A percentile compares a stretch with the other conserved stretches of the same genome.
These are phyloP conservation scores for Gypsophila paniculata DNA, from an alignment of 179 eudicot genomes.

Conservation along the genomic window DNA sequence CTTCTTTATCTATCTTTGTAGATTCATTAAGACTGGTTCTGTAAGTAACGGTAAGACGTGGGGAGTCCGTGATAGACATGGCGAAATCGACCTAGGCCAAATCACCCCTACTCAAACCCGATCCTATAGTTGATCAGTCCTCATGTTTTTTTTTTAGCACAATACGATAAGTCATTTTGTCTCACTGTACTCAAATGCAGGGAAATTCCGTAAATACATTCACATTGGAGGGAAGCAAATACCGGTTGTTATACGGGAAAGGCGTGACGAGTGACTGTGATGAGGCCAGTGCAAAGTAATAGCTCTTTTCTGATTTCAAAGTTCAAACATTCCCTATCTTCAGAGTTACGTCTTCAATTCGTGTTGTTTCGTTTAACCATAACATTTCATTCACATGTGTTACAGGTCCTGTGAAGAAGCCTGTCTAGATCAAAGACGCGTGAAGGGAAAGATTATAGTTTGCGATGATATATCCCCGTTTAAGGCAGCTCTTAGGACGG, in stretches of 20 bases:
- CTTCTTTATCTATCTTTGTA: neutral
- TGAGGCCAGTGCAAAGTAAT: slow-evolving; percentile 19
- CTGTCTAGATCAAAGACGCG: slow-evolving; percentile 25
- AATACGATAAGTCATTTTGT: neutral
- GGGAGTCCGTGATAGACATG: too few relatives aligned
- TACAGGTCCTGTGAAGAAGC: slow-evolving; percentile 2
- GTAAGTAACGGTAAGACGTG: too few relatives aligned
- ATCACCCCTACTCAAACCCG: too few relatives aligned
- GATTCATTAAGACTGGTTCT: too few relatives aligned
- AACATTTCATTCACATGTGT: neutral
- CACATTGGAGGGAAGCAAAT: slow-evolving; percentile 11
- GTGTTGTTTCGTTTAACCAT: too few relatives aligned
- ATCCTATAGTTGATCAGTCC: too few relatives aligned
- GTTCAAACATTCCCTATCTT: too few relatives aligned
- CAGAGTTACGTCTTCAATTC: too few relatives aligned
- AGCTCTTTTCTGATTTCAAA: neutral
- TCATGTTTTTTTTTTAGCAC: too few relatives aligned
- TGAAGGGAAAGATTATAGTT: slow-evolving; percentile 32
- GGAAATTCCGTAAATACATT: slow-evolving; percentile 23
- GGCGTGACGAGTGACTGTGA: slow-evolving; percentile 4
- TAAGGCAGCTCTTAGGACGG: neutral
- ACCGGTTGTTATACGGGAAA: slow-evolving; percentile 22
- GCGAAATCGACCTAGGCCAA: too few relatives aligned
- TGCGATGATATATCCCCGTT: slow-evolving; percentile 1
- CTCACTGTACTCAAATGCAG: slow-evolving; percentile 1